These are phyloP conservation scores for Pseudogymnoascus verrucosus DNA, from an alignment of 2,329 filamentous ascomycete species.

Conservation along the genomic window DNA sequence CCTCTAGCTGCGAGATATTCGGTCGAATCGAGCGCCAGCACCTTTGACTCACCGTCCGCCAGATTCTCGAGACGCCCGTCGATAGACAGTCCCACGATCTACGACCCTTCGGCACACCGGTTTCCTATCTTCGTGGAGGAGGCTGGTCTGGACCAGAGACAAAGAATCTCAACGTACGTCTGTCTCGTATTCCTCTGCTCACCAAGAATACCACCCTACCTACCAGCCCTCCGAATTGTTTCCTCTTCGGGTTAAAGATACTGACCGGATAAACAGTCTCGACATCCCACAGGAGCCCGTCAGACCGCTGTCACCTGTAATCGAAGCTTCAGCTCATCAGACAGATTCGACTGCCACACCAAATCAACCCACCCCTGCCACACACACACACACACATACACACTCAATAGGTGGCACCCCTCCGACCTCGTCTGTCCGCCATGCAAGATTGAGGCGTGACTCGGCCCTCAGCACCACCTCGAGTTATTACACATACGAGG, in stretches of 20 bases:
- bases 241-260: not conserved
- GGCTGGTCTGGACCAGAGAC: not conserved
- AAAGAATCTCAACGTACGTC: not conserved
- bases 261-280: not conserved
- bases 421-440: conserved; percentile 16
- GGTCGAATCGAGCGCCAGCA: conserved; percentile 24
- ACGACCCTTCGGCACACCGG: conserved; percentile 38
- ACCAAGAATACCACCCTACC: not conserved
- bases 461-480: conserved; percentile 22
- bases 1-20: conserved; percentile 43
- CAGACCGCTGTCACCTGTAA: not conserved
- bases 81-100: conserved; percentile 53
- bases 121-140: not conserved
- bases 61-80: conserved; percentile 48
- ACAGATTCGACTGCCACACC: conserved; percentile 10
- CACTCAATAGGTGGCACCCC: not conserved
- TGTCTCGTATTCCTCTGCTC: not conserved
- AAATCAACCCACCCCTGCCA: conserved; percentile 18
- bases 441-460: conserved; percentile 26
- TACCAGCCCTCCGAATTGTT: not conserved
- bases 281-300: not conserved
- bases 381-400: not conserved
- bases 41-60: conserved; percentile 39
- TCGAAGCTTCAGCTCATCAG: not conserved
- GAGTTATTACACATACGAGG: conserved; percentile 21